A percentile compares a stretch with the other conserved stretches of the same genome.
phyloP scores from a whole-genome alignment of 2,329 filamentous ascomycete species.

The Dryadomyces quercus-mongolicae region DNA sequence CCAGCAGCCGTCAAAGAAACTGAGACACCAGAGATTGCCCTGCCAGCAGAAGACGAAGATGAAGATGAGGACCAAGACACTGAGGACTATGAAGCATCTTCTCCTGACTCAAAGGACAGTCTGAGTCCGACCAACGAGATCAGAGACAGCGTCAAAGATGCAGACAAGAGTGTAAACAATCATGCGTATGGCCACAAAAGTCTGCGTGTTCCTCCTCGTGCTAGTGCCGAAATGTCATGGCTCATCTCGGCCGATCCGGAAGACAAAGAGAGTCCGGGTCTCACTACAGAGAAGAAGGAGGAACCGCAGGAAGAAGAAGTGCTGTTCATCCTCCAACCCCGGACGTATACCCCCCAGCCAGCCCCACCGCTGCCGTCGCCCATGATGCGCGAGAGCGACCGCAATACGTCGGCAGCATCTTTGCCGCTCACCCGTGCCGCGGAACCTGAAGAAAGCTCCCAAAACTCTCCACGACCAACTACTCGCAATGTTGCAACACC shows the following conservation, averaged over 20 bases:
- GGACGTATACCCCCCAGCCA: slow-evolving; percentile 43
- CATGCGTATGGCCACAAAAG: too few relatives aligned
- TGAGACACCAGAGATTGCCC: too few relatives aligned
- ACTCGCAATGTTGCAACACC: too few relatives aligned
- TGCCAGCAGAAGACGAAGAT: too few relatives aligned
- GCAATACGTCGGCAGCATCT: not conserved
- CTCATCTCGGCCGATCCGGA: not conserved
- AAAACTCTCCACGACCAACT: not conserved
- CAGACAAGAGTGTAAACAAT: too few relatives aligned
- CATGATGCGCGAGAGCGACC: slow-evolving; percentile 19
- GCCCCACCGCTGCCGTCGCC: slow-evolving; percentile 36
- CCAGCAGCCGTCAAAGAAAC: too few relatives aligned
- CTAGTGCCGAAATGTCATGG: not conserved
- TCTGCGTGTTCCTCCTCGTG: too few relatives aligned
- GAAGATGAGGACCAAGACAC: too few relatives aligned
- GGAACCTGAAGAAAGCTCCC: not conserved
- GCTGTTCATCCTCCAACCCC: slow-evolving; percentile 42
- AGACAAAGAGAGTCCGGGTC: not conserved
- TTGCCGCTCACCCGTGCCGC: not conserved
- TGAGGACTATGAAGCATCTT: too few relatives aligned
- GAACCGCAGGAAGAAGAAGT: slow-evolving; percentile 10
- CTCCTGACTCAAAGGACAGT: too few relatives aligned
- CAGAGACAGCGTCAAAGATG: too few relatives aligned
- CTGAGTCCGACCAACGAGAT: too few relatives aligned
- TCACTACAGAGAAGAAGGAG: not conserved